Evolutionary conservation across 1,284 basidiomycete species (phyloP).

Genomic region (Cutaneotrichosporon sp.): DNA sequence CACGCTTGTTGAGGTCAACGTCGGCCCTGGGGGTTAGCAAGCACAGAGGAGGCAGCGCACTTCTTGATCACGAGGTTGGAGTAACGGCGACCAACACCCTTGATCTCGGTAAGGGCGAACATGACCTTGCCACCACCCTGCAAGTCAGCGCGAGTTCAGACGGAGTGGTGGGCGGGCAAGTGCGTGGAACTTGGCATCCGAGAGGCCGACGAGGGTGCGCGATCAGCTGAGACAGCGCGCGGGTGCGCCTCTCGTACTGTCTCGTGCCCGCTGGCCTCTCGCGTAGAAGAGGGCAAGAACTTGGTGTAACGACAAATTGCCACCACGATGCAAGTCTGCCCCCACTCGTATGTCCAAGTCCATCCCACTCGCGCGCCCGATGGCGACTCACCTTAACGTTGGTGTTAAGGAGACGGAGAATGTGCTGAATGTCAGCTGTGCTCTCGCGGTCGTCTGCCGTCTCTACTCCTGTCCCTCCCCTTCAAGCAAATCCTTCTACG

Average conservation of each 20-base stretch:
- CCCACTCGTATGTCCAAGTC: background rate
- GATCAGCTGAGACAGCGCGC: background rate
- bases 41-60: background rate
- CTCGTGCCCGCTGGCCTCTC: background rate
- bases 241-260: background rate
- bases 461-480: background rate
- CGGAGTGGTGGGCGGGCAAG: background rate
- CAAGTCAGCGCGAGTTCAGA: background rate
- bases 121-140: conserved; percentile 70
- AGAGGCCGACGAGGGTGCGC: background rate
- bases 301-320: background rate
- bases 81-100: conserved; percentile 99
- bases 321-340: background rate
- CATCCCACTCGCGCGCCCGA: conserved; percentile 42
- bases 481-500: background rate
- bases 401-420: conserved; percentile 98
- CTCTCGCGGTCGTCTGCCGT: background rate
- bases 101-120: conserved; percentile 97
- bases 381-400: conserved; percentile 77
- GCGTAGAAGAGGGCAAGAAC: background rate
- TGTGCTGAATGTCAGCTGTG: conserved; percentile 66
- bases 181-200: background rate
- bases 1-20: conserved; percentile 97
- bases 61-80: conserved; percentile 99
- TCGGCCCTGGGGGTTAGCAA: conserved; percentile 65